These are phyloP conservation scores for Pleurotus tuber-regium DNA, from an alignment of 768 basidiomycete species.

Conservation along the genomic window DNA sequence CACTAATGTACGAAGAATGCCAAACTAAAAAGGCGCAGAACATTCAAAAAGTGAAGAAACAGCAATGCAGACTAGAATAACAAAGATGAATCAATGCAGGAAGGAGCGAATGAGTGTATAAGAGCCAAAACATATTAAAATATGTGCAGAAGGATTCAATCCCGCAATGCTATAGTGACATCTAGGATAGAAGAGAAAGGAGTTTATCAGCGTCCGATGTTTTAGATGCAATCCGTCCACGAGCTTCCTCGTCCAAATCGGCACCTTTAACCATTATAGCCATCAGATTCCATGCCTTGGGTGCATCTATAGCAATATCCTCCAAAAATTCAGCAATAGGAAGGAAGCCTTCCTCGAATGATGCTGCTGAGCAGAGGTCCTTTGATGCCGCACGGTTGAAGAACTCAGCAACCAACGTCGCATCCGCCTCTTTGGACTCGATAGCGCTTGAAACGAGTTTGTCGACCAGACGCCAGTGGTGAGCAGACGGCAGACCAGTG, in stretches of 20 bases:
- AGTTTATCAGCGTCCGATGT: conserved; percentile 59
- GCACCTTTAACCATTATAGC: conserved; percentile 74
- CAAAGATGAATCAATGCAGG: not conserved
- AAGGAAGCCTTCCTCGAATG: conserved; percentile 75
- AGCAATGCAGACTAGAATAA: conserved; percentile 5
- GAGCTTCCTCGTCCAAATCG: conserved; percentile 59
- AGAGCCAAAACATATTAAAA: conserved; percentile 16
- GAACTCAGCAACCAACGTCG: conserved; percentile 72
- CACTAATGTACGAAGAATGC: conserved; percentile 7
- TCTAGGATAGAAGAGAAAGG: conserved; percentile 57
- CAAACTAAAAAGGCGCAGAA: not conserved
- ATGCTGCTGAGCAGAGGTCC: conserved; percentile 51
- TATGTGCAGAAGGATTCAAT: conserved; percentile 26
- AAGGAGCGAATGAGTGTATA: conserved; percentile 3
- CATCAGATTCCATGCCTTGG: conserved; percentile 77
- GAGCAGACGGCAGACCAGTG: conserved; percentile 60
- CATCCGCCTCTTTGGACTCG: conserved; percentile 80
- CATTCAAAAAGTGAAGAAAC: not conserved
- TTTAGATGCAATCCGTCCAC: conserved; percentile 57
- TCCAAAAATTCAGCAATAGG: conserved; percentile 75
- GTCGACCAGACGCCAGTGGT: conserved; percentile 68
- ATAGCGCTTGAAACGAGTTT: conserved; percentile 72
- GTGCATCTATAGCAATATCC: conserved; percentile 88
- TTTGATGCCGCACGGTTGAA: conserved; percentile 64
- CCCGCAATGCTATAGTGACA: conserved; percentile 20